phyloP scores from a whole-genome alignment of 2,329 filamentous ascomycete species.

The Penicillium brevicompactum region DNA sequence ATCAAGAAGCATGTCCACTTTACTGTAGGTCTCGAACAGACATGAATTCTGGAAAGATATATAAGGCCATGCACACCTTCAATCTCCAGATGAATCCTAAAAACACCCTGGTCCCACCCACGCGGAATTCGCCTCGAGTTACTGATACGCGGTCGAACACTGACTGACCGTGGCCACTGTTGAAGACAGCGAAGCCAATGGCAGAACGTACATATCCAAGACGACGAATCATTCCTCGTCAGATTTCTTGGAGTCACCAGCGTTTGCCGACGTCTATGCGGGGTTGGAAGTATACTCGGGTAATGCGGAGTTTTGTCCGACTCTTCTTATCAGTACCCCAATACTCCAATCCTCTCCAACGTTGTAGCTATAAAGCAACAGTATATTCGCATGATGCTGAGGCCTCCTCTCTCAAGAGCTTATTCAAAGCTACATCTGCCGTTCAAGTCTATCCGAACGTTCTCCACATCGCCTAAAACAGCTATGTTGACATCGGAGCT shows the following conservation, averaged over 20 bases:
- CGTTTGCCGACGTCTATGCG: neutral
- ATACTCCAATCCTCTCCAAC: neutral
- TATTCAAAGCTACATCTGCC: neutral
- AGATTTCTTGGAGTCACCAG: neutral
- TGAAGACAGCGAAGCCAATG: too few relatives aligned
- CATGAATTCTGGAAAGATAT: too few relatives aligned
- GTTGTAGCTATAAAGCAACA: neutral
- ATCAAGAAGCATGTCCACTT: too few relatives aligned
- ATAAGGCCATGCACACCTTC: too few relatives aligned
- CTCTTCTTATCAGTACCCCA: conserved; percentile 10
- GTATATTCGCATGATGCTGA: neutral
- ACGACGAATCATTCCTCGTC: too few relatives aligned
- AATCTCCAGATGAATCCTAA: too few relatives aligned
- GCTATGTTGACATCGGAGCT: conserved; percentile 46
- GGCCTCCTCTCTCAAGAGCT: neutral
- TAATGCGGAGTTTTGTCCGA: conserved; percentile 8
- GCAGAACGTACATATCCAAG: too few relatives aligned
- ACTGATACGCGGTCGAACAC: too few relatives aligned
- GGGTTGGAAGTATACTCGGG: neutral
- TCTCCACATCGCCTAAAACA: conserved; percentile 17
- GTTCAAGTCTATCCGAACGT: neutral
- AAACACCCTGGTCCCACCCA: too few relatives aligned
- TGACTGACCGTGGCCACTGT: too few relatives aligned
- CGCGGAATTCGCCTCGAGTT: too few relatives aligned
- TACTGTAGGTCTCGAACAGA: too few relatives aligned